Evolutionary conservation across 371 early-diverging fungal genomes (phyloP).

Genomic region (Haplosporangium sp.): DNA sequence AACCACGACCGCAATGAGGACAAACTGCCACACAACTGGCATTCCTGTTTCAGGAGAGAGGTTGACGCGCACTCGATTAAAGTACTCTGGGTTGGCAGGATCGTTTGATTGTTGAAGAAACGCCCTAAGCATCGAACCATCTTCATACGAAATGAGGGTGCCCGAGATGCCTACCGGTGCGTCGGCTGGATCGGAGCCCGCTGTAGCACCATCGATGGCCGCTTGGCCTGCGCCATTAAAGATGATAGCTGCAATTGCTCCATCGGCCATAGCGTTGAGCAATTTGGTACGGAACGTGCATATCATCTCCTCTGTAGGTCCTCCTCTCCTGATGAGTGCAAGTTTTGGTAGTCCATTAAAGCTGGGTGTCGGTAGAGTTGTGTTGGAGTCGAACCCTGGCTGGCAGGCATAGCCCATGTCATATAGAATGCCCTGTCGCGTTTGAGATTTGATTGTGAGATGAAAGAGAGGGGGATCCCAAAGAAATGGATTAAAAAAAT

Average conservation of each 20-base stretch:
- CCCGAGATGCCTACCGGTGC: conserved; percentile 23
- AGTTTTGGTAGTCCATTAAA: conserved; percentile 34
- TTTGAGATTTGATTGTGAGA: not conserved
- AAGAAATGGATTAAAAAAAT: not conserved
- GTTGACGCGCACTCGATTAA: conserved; percentile 16
- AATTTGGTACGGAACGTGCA: conserved; percentile 41
- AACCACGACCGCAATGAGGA: conserved; percentile 39
- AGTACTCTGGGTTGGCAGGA: not conserved
- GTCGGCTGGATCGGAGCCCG: conserved; percentile 10
- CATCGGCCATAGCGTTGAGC: conserved; percentile 15
- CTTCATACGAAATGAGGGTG: conserved; percentile 21
- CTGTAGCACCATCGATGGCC: conserved; percentile 31
- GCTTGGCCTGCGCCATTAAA: conserved; percentile 31
- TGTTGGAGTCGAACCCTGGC: conserved; percentile 28
- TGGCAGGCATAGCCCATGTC: conserved; percentile 46
- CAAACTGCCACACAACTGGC: conserved; percentile 47
- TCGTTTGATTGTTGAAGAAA: conserved; percentile 13
- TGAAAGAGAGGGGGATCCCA: not conserved
- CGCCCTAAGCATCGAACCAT: conserved; percentile 11
- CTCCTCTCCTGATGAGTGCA: conserved; percentile 44
- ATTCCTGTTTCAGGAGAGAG: conserved; percentile 15
- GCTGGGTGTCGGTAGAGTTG: conserved; percentile 29
- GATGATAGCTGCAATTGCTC: conserved; percentile 28
- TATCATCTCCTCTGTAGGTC: not conserved
- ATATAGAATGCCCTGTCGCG: conserved; percentile 31